A percentile compares a stretch with the other conserved stretches of the same genome.
These are phyloP conservation scores for Neurospora terricola DNA, from an alignment of 495 filamentous ascomycete genomes.

Conservation along the genomic window DNA sequence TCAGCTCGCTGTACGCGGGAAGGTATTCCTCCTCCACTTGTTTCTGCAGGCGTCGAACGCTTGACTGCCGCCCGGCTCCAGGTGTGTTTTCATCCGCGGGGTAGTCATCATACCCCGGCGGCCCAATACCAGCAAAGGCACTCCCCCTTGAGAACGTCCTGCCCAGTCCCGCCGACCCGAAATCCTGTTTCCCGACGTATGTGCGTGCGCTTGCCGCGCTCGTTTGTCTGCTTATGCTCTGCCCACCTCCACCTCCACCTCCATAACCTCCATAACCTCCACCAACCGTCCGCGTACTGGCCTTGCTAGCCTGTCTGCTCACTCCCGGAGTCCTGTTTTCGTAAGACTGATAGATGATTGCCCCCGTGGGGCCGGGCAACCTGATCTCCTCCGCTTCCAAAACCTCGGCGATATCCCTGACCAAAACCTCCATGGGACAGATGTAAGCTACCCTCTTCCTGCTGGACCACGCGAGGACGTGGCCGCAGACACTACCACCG, in stretches of 20 bases:
- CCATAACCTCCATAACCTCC: background rate
- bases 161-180: background rate
- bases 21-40: background rate
- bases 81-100: background rate
- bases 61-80: background rate
- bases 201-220: background rate
- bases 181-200: background rate
- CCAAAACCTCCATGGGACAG: conserved; percentile 83
- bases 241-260: background rate
- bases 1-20: background rate
- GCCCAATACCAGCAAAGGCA: background rate
- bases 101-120: background rate
- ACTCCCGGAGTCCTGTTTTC: background rate
- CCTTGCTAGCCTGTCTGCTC: background rate
- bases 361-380: conserved; percentile 37
- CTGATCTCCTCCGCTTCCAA: conserved; percentile 47
- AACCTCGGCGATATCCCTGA: conserved; percentile 73
- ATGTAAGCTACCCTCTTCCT: conserved; percentile 74
- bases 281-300: background rate
- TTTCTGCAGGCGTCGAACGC: background rate
- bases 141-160: background rate
- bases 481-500: conserved; percentile 72
- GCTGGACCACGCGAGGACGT: conserved; percentile 78
- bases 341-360: conserved; percentile 5
- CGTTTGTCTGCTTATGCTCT: background rate